phyloP scores from a whole-genome alignment of 192 early-diverging fungal species.

The Coemansia sp. region DNA sequence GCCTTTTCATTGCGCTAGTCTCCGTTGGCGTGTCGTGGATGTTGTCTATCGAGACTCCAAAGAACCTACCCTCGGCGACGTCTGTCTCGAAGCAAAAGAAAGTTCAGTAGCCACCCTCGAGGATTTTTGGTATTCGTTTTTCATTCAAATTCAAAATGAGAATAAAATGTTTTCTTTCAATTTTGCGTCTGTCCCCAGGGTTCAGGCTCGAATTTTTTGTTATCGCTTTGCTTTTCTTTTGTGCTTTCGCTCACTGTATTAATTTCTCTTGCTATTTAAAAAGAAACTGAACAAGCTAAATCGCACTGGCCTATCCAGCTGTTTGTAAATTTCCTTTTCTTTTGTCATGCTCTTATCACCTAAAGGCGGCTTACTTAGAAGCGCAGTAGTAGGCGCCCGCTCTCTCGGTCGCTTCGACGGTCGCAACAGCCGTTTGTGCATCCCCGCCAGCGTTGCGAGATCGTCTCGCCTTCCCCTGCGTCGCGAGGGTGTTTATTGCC shows the following conservation, averaged over 20 bases:
- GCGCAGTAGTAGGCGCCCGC: not conserved
- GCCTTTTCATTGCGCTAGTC: conserved; percentile 37
- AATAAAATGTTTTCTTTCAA: not conserved
- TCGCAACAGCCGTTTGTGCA: not conserved
- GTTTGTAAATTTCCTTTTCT: not conserved
- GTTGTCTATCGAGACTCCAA: conserved; percentile 46
- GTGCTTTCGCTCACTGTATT: too few species aligned
- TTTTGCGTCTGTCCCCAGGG: not conserved
- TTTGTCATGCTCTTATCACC: not conserved
- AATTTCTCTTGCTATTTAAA: too few species aligned
- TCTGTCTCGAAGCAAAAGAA: conserved; percentile 42
- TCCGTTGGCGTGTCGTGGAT: conserved; percentile 50
- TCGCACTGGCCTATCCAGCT: not conserved
- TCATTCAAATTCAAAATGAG: not conserved
- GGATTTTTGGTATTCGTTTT: not conserved
- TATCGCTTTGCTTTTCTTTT: not conserved
- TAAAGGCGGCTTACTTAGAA: not conserved
- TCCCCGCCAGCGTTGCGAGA: not conserved
- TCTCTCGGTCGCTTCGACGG: not conserved
- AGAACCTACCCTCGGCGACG: conserved; percentile 36
- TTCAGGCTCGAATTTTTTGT: not conserved
- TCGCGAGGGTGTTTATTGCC: not conserved
- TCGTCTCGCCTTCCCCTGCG: not conserved
- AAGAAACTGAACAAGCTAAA: not conserved
- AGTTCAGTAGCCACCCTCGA: conserved; percentile 17